Conservation (phyloP, 495 filamentous ascomycete species). For the Rhypophila decipiens region DNA sequence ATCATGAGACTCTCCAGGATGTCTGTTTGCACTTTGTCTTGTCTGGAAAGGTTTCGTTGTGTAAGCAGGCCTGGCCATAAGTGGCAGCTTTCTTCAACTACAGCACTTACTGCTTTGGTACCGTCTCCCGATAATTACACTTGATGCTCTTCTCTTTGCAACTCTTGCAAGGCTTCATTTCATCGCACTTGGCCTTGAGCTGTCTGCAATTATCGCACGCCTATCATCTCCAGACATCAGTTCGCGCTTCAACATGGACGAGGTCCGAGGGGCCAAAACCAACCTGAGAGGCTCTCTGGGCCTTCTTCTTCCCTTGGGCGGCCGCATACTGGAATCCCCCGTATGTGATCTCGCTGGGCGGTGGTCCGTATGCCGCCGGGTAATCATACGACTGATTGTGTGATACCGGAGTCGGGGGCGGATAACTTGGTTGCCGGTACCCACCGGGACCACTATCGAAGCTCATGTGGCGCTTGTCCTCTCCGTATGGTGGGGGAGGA, state of each 20-base stretch:
- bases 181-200: constrained; percentile 68
- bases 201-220: constrained; percentile 63
- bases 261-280: too few relatives aligned
- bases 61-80: constrained; percentile 3
- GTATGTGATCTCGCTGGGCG: constrained; percentile 24
- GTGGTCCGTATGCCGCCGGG: constrained; percentile 22
- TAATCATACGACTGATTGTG: constrained; percentile 40
- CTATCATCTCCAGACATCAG: constrained; percentile 30
- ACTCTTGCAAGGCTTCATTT: constrained; percentile 54
- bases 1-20: constrained; percentile 37
- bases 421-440: constrained; percentile 39
- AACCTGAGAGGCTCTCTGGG: constrained; percentile 47
- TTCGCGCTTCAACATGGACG: neutral
- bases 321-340: constrained; percentile 25
- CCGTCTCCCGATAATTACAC: constrained; percentile 61
- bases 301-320: constrained; percentile 41
- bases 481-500: constrained; percentile 27
- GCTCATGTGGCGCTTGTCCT: constrained; percentile 42
- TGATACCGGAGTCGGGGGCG: constrained; percentile 38
- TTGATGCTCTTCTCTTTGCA: constrained; percentile 51
- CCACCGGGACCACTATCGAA: constrained; percentile 37
- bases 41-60: constrained; percentile 30
- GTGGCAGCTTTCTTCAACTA: neutral
- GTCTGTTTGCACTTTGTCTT: constrained; percentile 46
- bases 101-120: constrained; percentile 56